Evolutionary conservation across 306 rosid species (phyloP).

Genomic region (Medicago lupulina): DNA sequence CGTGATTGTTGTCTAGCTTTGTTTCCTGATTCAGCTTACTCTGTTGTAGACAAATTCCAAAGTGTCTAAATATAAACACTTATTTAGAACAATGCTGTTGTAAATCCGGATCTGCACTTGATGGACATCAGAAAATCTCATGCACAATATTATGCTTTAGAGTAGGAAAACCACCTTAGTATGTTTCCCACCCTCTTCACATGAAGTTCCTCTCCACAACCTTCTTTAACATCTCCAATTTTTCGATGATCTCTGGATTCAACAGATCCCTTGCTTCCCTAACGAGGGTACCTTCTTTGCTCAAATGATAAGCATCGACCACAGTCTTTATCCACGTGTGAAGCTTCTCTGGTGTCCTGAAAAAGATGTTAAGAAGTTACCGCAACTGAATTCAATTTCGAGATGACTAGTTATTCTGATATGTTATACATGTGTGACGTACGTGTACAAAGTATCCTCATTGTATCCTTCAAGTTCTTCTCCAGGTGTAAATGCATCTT

Average conservation of each 20-base stretch:
- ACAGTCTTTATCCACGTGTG: constrained; percentile 72
- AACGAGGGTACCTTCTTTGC: constrained; percentile 81
- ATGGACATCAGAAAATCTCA: constrained; percentile 28
- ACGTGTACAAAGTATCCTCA: constrained; percentile 84
- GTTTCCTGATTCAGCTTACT: constrained; percentile 19
- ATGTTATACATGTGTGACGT: constrained; percentile 64
- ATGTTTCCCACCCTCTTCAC: constrained; percentile 49
- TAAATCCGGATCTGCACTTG: constrained; percentile 22
- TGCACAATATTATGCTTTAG: not conserved
- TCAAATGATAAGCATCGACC: constrained; percentile 79
- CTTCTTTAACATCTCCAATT: constrained; percentile 72
- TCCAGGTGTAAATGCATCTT: constrained; percentile 95
- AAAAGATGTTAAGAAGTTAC: constrained; percentile 21
- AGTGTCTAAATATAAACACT: constrained; percentile 11
- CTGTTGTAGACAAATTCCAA: not conserved
- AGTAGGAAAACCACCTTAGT: constrained; percentile 24
- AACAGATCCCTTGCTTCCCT: constrained; percentile 88
- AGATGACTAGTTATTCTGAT: constrained; percentile 9
- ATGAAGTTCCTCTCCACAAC: constrained; percentile 73
- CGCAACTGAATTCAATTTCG: constrained; percentile 19
- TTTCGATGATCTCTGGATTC: constrained; percentile 79
- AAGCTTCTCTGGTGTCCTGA: constrained; percentile 89
- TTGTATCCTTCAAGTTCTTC: constrained; percentile 81
- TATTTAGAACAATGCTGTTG: constrained; percentile 24
- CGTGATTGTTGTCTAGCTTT: constrained; percentile 12